Base-by-base conservation (phyloP, 2,329 filamentous ascomycete genomes). In the Diplocarpon rosae region DNA sequence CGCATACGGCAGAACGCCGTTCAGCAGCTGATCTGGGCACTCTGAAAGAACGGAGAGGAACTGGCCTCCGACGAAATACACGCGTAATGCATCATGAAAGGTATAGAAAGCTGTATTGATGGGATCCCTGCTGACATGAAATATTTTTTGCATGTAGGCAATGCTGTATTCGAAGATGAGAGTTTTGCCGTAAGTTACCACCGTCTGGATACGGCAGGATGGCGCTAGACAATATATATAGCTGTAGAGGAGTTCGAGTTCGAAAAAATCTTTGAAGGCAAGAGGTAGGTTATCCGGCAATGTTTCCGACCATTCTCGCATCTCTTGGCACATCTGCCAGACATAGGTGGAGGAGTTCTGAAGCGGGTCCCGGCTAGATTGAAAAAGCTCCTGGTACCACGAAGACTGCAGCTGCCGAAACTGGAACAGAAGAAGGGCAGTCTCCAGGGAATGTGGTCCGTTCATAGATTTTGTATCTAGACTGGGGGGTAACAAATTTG, bases 351-450 rank as follows among this genome's bases (percentile, higher is more conserved):
- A 73, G 1, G 85, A 73, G 42, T 89, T 78, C 14, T 76, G 69
- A 46, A 86, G 72, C n/a, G 77, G 75, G 1, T 74, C 70, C 1
- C 80, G 75, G 9, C 84, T 83, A 14, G 80, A 84, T 57, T 92
- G 86, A 59, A 92, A 92, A 2, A 95, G 75, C 16, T 82, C 77
- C 58, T 93, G 88, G 56, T 96, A 96, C 78, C 87, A 95, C 39
- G 75, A 74, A 0, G 92, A 96, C 61, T 96, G 83, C 6, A 86
- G 76, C 47, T 82, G 76, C n/a, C 90, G 83, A 8, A 96, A 76
- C 55, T 82, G 80, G 60, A 95, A 90, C 1, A 95, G 67, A 14
- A 88, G 73, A 10, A 87, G 69, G 0, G 88, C 87, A 5, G 85
- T 76, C 45, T 85, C 79, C 29, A 83, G 75, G 1, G 63, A 72